Evolutionary conservation across 768 basidiomycete genomes (phyloP).

Genomic region (Holtermanniella nyarrowii): DNA sequence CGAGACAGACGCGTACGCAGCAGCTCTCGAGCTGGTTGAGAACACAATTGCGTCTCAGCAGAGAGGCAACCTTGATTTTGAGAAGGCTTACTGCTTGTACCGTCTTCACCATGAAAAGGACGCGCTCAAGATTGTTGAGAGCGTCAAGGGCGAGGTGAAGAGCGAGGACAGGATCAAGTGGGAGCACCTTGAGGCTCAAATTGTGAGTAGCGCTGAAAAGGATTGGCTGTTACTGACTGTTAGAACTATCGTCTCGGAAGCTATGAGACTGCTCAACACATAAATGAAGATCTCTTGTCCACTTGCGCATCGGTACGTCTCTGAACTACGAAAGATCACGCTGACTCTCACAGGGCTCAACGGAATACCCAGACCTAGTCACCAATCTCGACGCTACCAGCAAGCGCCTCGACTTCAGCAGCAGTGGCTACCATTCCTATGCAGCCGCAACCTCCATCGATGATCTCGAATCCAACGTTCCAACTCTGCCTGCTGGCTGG

Average conservation of each 20-base stretch:
- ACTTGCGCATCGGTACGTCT: constrained; percentile 61
- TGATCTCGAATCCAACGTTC: constrained; percentile 42
- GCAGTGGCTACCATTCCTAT: constrained; percentile 31
- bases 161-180: constrained; percentile 50
- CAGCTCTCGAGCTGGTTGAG: constrained; percentile 57
- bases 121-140: constrained; percentile 49
- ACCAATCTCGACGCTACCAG: constrained; percentile 76
- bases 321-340: background rate
- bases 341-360: constrained; percentile 53
- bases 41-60: constrained; percentile 10
- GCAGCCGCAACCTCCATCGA: constrained; percentile 30
- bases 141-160: constrained; percentile 32
- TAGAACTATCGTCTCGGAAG: constrained; percentile 69
- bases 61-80: constrained; percentile 45
- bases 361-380: constrained; percentile 77
- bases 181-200: constrained; percentile 73
- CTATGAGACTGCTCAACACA: constrained; percentile 61
- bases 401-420: constrained; percentile 72
- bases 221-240: background rate
- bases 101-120: constrained; percentile 67
- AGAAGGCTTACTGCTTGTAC: constrained; percentile 73
- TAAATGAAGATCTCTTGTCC: constrained; percentile 73
- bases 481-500: constrained; percentile 35
- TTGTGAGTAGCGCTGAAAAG: constrained; percentile 49
- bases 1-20: constrained; percentile 70